Base-by-base conservation (phyloP, 1,139 yeast genomes). In the Trichomonascaceae sp. region DNA sequence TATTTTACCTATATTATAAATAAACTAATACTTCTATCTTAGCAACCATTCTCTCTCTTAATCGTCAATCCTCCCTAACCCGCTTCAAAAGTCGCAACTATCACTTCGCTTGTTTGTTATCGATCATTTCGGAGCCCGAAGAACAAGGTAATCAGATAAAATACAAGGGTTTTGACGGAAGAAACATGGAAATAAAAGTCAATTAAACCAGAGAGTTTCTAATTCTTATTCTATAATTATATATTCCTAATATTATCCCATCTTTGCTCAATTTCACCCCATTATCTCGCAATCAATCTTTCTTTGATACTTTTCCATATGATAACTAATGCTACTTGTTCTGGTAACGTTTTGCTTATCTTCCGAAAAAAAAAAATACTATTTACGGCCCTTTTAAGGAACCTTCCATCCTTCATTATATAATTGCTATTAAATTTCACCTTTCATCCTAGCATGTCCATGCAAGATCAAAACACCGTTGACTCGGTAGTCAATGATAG, bases 401-500 rank as follows among this genome's bases (percentile, higher is more conserved):
- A 27, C 32, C 12, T 10, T 27, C 12, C 32, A 27, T 36, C 41
- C 8, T n/a, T n/a, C n/a, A 9, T 13, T 36, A 36, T 36, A n/a
- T 36, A 36, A n/a, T n/a, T n/a, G n/a, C n/a, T n/a, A n/a, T n/a
- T n/a, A n/a, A n/a, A n/a, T n/a, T n/a, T n/a, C n/a, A n/a, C n/a
- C n/a, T n/a, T n/a, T n/a, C n/a, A n/a, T n/a, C n/a, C n/a, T n/a
- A 15, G 6, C 39, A 53, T 52, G 54, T 47, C 51, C 30, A 24
- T 49, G 7, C 48, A 53, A 47, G 43, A 47, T 30, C 53, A 49
- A 20, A 45, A 51, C 32, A 48, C 55, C 9, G 43, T 53, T 1
- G 51, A 47, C 22, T 39, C 51, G 12, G 53, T 51, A 20, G 49
- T 53, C 43, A 47, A 41, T 36, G 55, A 53, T 43, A 52, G 38